phyloP scores from a whole-genome alignment of 768 basidiomycete genomes.

The Amanita molliuscula region DNA sequence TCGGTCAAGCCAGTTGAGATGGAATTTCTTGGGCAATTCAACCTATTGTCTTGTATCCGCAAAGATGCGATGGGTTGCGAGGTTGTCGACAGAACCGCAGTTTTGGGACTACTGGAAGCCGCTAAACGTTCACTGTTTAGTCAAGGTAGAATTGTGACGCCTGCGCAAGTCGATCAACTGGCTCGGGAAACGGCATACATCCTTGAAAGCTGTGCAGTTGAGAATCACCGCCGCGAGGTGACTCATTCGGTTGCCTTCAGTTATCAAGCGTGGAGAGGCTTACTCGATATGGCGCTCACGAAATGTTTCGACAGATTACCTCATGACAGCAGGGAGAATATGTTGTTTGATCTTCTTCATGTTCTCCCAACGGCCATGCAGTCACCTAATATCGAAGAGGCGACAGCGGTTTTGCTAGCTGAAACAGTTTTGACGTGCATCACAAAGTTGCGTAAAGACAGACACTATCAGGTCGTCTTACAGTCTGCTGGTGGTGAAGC shows the following conservation, averaged over 20 bases:
- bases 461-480: constrained; percentile 57
- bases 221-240: constrained; percentile 83
- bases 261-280: constrained; percentile 76
- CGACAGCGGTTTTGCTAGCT: constrained; percentile 73
- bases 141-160: constrained; percentile 56
- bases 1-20: constrained; percentile 46
- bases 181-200: constrained; percentile 64
- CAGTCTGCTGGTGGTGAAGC: constrained; percentile 56
- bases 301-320: constrained; percentile 82
- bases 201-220: constrained; percentile 73
- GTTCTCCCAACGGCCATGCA: constrained; percentile 65
- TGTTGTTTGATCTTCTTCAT: constrained; percentile 85
- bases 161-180: constrained; percentile 56
- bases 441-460: constrained; percentile 81
- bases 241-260: constrained; percentile 56
- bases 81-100: constrained; percentile 63
- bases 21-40: constrained; percentile 54
- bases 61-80: constrained; percentile 68
- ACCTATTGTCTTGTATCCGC: constrained; percentile 61
- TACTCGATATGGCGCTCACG: constrained; percentile 77
- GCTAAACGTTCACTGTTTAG: constrained; percentile 53
- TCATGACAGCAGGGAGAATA: constrained; percentile 73
- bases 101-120: constrained; percentile 57
- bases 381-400: constrained; percentile 53
- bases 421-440: constrained; percentile 75